A percentile compares a stretch with the other conserved stretches of the same genome.
Conservation (phyloP, 345 rosid species). For the Lenwebbia sp. region DNA sequence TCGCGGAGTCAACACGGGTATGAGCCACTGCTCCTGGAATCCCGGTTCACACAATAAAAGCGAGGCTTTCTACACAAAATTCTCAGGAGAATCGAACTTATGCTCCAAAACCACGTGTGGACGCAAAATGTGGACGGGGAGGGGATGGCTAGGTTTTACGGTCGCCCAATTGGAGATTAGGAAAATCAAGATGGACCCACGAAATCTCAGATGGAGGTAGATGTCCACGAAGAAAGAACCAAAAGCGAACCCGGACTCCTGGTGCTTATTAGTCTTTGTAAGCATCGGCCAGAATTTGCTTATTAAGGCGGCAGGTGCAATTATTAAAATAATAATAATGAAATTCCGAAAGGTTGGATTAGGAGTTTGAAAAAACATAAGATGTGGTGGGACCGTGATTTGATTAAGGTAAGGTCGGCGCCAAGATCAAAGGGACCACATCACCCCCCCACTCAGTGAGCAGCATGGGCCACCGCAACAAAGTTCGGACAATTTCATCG, state of each 20-base stretch:
- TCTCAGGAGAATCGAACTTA: not conserved
- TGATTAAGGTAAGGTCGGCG: not conserved
- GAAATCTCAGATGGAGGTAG: not conserved
- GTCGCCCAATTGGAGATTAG: not conserved
- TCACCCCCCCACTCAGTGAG: not conserved
- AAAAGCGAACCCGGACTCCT: not conserved
- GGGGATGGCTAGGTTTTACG: not conserved
- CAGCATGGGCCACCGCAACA: not conserved
- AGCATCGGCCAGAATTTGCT: not conserved
- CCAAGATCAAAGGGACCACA: not conserved
- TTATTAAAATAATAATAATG: too few relatives aligned
- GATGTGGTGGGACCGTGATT: not conserved
- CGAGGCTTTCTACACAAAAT: not conserved
- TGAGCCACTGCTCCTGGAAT: not conserved
- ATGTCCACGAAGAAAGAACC: not conserved
- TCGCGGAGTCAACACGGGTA: not conserved
- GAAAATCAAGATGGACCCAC: not conserved
- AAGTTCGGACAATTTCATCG: not conserved
- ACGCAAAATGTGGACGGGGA: not conserved
- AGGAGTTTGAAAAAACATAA: not conserved
- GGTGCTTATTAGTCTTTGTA: too few relatives aligned
- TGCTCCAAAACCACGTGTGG: not conserved
- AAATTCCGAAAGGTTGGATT: not conserved
- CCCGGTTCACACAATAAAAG: not conserved
- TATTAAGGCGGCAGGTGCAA: not conserved